Evolutionary conservation across 768 basidiomycete genomes (phyloP).

Genomic region (Dendrothele bispora): DNA sequence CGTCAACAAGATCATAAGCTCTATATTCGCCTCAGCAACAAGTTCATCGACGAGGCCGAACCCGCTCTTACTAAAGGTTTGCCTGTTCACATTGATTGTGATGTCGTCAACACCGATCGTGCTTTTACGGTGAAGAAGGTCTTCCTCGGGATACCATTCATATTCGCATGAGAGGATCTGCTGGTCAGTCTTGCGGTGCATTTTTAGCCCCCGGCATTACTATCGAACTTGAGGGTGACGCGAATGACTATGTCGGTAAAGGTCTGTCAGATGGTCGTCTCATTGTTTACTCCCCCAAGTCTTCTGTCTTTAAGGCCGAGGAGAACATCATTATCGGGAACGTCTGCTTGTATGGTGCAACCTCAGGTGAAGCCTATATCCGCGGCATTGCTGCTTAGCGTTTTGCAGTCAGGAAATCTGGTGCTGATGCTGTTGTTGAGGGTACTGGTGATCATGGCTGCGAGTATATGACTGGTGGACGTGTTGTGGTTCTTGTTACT

Average conservation of each 20-base stretch:
- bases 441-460: slow-evolving; percentile 95
- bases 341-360: slow-evolving; percentile 95
- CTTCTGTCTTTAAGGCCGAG: slow-evolving; percentile 94
- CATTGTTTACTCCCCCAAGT: slow-evolving; percentile 94
- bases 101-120: slow-evolving; percentile 96
- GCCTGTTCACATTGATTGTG: slow-evolving; percentile 96
- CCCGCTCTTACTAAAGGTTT: slow-evolving; percentile 91
- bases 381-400: slow-evolving; percentile 96
- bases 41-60: slow-evolving; percentile 97
- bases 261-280: slow-evolving; percentile 97
- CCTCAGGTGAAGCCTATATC: slow-evolving; percentile 94
- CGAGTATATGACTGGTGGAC: slow-evolving; percentile 98
- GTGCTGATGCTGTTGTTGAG: slow-evolving; percentile 95
- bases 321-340: slow-evolving; percentile 96
- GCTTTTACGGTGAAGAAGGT: slow-evolving; percentile 98
- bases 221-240: slow-evolving; percentile 95
- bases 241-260: slow-evolving; percentile 98
- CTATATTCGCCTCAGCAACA: slow-evolving; percentile 97
- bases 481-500: slow-evolving; percentile 89
- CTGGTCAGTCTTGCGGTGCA: slow-evolving; percentile 95
- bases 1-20: slow-evolving; percentile 97
- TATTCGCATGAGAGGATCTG: slow-evolving; percentile 92
- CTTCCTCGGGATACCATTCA: slow-evolving; percentile 97
- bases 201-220: slow-evolving; percentile 99
- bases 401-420: slow-evolving; percentile 96